Conservation (phyloP, 257 asterid species). For the Gynochthodes officinalis region DNA sequence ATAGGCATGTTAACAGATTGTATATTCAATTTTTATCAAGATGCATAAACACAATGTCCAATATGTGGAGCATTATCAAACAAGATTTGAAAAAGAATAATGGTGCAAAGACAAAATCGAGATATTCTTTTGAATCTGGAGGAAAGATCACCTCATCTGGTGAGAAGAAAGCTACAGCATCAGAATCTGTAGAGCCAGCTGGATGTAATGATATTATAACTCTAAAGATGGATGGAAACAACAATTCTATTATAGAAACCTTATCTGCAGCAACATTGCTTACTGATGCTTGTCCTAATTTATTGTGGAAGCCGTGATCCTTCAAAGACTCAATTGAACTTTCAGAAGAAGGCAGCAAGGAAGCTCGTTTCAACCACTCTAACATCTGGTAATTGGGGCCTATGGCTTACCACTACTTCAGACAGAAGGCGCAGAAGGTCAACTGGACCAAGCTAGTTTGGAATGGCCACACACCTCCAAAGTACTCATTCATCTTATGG, state of each 20-base stretch:
- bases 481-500: too few relatives aligned
- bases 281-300: slow-evolving; percentile 55
- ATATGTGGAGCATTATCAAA: background rate
- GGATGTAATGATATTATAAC: slow-evolving; percentile 81
- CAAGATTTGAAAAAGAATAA: background rate
- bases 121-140: background rate
- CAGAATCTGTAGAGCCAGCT: slow-evolving; percentile 84
- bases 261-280: slow-evolving; percentile 49
- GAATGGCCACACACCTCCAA: too few relatives aligned
- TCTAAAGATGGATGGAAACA: slow-evolving; percentile 71
- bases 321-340: slow-evolving; percentile 46
- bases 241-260: slow-evolving; percentile 75
- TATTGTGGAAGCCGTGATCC: slow-evolving; percentile 54
- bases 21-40: background rate
- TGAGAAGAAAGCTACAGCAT: slow-evolving; percentile 83
- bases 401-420: too few relatives aligned
- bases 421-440: too few relatives aligned
- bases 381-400: slow-evolving; percentile 68
- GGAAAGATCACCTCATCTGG: slow-evolving; percentile 74
- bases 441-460: too few relatives aligned
- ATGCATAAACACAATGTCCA: background rate
- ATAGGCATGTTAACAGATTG: background rate
- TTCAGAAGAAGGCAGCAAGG: slow-evolving; percentile 58
- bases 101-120: background rate
- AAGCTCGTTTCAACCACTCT: slow-evolving; percentile 87